Percentiles rank a stretch among this genome's conserved stretches.
These are phyloP conservation scores for Saccharomycopsis crataegensis DNA, from an alignment of 1,139 yeast genomes.

Conservation along the genomic window DNA sequence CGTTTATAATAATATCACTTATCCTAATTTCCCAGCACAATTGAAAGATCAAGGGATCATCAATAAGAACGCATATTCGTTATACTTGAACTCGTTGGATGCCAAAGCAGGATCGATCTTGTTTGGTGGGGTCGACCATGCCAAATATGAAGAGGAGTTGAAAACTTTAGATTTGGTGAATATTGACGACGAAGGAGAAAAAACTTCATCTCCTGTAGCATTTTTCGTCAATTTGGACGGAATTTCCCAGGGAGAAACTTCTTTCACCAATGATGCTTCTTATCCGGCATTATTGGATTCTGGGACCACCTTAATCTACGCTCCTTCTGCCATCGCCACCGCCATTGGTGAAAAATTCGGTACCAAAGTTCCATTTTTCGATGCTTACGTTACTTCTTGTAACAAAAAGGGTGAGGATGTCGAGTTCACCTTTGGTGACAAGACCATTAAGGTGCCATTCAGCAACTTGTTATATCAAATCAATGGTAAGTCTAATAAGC, in stretches of 20 bases:
- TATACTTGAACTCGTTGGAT: conserved; percentile 39
- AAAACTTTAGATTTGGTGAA: conserved; percentile 31
- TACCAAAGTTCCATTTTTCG: conserved; percentile 28
- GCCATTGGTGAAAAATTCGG: conserved; percentile 34
- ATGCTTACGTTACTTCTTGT: conserved; percentile 32
- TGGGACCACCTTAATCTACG: conserved; percentile 55
- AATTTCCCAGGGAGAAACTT: neutral
- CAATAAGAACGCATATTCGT: conserved; percentile 41
- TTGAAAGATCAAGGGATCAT: conserved; percentile 43
- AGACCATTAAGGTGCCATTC: conserved; percentile 38
- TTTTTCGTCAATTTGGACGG: conserved; percentile 16
- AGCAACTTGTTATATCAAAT: conserved; percentile 20
- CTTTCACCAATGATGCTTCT: conserved; percentile 9
- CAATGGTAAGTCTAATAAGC: neutral
- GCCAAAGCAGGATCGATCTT: conserved; percentile 41
- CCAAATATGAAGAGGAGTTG: conserved; percentile 37
- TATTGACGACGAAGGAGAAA: conserved; percentile 27
- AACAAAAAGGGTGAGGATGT: conserved; percentile 28
- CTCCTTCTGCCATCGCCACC: conserved; percentile 39
- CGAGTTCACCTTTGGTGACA: conserved; percentile 39
- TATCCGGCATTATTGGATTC: conserved; percentile 53
- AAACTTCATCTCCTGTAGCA: conserved; percentile 27
- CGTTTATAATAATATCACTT: conserved; percentile 18
- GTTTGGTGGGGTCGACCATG: conserved; percentile 52
- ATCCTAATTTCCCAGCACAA: conserved; percentile 34